A percentile compares a stretch with the other conserved stretches of the same genome.
Evolutionary conservation across 1,139 yeast genomes (phyloP).

Genomic region (Sugiyamaella sp.): DNA sequence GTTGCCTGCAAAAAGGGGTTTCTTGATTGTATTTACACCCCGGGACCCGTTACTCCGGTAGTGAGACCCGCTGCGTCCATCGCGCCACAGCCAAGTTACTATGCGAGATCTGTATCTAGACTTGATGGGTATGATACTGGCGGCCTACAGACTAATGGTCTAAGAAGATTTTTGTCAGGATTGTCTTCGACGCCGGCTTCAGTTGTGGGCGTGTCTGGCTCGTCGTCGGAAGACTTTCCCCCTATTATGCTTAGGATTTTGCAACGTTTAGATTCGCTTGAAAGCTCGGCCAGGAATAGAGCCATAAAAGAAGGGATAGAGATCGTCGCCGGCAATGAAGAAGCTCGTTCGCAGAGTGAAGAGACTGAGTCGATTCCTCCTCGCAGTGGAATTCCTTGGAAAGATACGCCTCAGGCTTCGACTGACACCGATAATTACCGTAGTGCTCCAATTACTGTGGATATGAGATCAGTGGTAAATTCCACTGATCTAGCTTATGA

Average conservation of each 20-base stretch:
- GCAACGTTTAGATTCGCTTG: slow-evolving; percentile 16
- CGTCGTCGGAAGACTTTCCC: slow-evolving; percentile 11
- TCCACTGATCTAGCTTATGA: slow-evolving; percentile 17
- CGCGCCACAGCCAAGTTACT: slow-evolving; percentile 8
- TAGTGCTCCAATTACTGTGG: neutral
- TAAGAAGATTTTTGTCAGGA: slow-evolving; percentile 10
- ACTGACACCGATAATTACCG: neutral
- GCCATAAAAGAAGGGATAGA: neutral
- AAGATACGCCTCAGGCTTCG: neutral
- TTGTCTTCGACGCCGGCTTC: slow-evolving; percentile 3
- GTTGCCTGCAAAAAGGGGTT: slow-evolving; percentile 51
- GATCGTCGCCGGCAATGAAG: neutral
- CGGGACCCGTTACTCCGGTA: neutral
- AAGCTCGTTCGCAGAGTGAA: neutral
- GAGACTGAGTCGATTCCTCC: neutral
- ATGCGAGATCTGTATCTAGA: slow-evolving; percentile 15
- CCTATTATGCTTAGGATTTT: slow-evolving; percentile 12
- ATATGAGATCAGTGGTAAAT: slow-evolving; percentile 8
- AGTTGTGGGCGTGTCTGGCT: slow-evolving; percentile 3
- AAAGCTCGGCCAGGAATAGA: slow-evolving; percentile 3
- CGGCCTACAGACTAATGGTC: neutral
- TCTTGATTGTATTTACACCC: slow-evolving; percentile 46
- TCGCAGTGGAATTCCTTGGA: neutral
- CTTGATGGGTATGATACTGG: slow-evolving; percentile 4
- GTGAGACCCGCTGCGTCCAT: neutral